Base-by-base conservation (phyloP, 73 alveolate genomes). In the Uronychia setigera region DNA sequence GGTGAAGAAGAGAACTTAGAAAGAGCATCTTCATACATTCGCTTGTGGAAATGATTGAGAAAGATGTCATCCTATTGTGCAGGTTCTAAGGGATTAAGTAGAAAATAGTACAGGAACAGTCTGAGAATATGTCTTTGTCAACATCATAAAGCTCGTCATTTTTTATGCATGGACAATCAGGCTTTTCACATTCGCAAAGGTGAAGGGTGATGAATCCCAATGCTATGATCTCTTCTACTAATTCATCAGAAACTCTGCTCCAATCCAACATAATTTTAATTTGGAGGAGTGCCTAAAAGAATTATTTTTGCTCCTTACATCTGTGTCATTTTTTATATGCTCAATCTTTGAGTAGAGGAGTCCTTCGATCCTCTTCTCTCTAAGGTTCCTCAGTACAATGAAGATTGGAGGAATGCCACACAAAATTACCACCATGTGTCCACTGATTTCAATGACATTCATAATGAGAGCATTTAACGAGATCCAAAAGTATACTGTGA, bases 401-500 rank as follows among this genome's bases (percentile, higher is more conserved):
- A 77, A 30, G 33, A 83, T 74, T 1, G 90, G 90, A 19, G 19
- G n/a, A 26, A 76, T 83, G 26, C 83, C 84, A 14, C 35, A 32
- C 19, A 83, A 33, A 14, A 83, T 75, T 0, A 76, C 78, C 1
- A 83, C 67, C 13, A 83, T 83, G 57, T 83, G 90, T 26, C 90
- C 90, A 35, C 32, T 25, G 35, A 76, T 33, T 35, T 60, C 77
- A 74, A 28, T 34, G 26, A 85, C 32, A 27, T 85, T 19, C 74
- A 75, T 35, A 1, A 85, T 35, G 9, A 85, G 26, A 5, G 87
- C 86, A 33, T 85, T 85, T 11, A 85, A 32, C 58, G 91, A 34
- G 9, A 78, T 57, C 91, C 91, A 85, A 58, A n/a, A 35, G 57
- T 77, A 85, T 29, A 78, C 32, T 0, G 85, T 79, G 31, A 85